A percentile compares a stretch with the other conserved stretches of the same genome.
These are phyloP conservation scores for Ailanthus altissimus DNA, from an alignment of 345 rosid species.

Conservation along the genomic window DNA sequence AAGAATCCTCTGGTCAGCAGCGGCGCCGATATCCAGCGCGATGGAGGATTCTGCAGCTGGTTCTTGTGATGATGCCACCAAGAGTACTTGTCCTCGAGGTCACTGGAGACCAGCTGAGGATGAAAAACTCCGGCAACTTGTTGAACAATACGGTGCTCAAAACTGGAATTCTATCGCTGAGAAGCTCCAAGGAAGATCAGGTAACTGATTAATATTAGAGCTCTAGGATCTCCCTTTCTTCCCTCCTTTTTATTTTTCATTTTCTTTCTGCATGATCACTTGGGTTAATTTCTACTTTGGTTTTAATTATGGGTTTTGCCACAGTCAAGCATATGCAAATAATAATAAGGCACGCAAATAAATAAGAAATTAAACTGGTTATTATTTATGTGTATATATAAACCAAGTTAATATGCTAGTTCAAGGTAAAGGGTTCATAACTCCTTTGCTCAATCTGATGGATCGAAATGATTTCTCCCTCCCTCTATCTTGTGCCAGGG, in stretches of 20 bases:
- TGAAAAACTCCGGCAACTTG: slow-evolving; percentile 64
- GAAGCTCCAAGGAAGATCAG: slow-evolving; percentile 76
- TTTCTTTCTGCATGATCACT: not conserved
- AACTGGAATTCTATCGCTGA: slow-evolving; percentile 82
- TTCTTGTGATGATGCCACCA: slow-evolving; percentile 42
- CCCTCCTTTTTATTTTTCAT: not conserved
- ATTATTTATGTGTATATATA: too few relatives aligned
- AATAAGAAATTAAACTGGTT: not conserved
- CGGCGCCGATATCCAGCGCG: not conserved
- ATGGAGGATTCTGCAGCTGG: slow-evolving; percentile 43
- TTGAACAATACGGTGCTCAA: slow-evolving; percentile 59
- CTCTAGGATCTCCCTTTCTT: not conserved
- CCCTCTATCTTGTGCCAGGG: not conserved
- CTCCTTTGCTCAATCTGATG: not conserved
- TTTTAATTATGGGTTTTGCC: not conserved
- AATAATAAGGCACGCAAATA: not conserved
- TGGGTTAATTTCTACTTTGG: not conserved
- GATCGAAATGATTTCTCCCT: not conserved
- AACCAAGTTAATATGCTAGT: not conserved
- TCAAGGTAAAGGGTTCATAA: not conserved
- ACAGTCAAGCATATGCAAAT: not conserved
- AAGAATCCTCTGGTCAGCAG: not conserved
- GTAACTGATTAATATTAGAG: slow-evolving; percentile 24
- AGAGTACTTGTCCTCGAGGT: slow-evolving; percentile 48
- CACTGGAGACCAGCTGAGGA: slow-evolving; percentile 86